Percentiles rank a stretch among this genome's conserved stretches.
Conservation (phyloP, 163 green algal species). For the Chlorella variabilis region DNA sequence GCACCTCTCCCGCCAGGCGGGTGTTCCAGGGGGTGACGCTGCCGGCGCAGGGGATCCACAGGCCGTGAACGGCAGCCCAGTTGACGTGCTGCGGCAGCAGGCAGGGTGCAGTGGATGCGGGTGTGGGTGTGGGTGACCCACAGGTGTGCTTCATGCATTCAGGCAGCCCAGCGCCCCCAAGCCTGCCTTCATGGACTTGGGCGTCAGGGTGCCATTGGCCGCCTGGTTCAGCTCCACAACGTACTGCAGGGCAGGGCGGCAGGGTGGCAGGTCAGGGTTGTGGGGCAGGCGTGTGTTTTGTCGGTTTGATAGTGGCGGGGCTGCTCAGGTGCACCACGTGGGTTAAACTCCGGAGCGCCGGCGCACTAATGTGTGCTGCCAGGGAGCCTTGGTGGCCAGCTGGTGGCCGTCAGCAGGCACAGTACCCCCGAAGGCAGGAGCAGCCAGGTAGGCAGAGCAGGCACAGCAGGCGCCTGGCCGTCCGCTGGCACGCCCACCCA, state of each 20-base stretch:
- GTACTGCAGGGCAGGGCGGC: background rate
- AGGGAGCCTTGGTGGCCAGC: no score
- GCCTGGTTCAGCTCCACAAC: background rate
- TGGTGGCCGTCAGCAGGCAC: no score
- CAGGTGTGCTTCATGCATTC: no score
- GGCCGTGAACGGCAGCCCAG: background rate
- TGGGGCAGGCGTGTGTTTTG: no score
- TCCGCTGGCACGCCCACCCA: background rate
- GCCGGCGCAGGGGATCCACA: conserved; percentile 17
- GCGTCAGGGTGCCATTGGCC: background rate
- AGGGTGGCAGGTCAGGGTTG: background rate
- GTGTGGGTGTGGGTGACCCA: no score
- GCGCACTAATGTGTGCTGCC: no score
- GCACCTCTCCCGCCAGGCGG: conserved; percentile 13
- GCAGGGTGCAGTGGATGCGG: background rate
- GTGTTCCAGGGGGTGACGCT: background rate
- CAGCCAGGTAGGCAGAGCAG: no score
- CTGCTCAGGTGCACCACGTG: no score
- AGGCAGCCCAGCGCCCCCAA: no score
- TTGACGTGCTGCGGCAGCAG: background rate
- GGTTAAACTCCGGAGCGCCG: no score
- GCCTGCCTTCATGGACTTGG: conserved; percentile 1
- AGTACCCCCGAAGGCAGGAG: no score
- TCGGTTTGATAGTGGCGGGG: no score
- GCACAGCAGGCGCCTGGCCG: background rate